Evolutionary conservation across 1,284 basidiomycete genomes (phyloP).

Genomic region (Papiliotrema fonsecae): DNA sequence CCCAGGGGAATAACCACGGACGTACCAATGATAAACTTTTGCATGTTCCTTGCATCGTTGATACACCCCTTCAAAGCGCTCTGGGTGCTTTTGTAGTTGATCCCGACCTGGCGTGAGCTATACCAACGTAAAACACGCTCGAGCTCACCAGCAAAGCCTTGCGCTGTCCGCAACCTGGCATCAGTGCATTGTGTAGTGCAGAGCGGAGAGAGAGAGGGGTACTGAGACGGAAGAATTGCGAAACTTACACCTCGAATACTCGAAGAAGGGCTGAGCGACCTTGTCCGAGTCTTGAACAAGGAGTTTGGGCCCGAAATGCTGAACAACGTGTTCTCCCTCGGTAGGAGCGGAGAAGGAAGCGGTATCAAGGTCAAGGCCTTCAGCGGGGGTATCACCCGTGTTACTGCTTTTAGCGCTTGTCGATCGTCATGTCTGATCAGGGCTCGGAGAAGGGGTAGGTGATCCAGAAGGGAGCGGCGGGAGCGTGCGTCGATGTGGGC

Average conservation of each 20-base stretch:
- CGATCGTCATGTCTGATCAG: no score
- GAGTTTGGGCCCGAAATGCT: neutral
- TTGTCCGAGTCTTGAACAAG: neutral
- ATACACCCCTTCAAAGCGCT: slow-evolving; percentile 62
- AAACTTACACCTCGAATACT: slow-evolving; percentile 70
- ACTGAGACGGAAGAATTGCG: no score
- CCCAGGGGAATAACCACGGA: no score
- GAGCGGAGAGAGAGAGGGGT: no score
- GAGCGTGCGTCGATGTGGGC: no score
- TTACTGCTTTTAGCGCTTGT: no score
- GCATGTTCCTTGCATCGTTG: slow-evolving; percentile 78
- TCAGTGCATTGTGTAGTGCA: neutral
- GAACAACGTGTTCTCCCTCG: slow-evolving; percentile 2
- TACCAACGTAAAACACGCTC: neutral
- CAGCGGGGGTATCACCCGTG: slow-evolving; percentile 1
- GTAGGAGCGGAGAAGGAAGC: neutral
- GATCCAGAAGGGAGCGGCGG: no score
- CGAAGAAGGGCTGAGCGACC: slow-evolving; percentile 55
- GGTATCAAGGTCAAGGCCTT: no score
- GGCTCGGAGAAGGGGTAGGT: no score
- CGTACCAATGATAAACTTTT: slow-evolving; percentile 63
- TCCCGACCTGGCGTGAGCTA: slow-evolving; percentile 32
- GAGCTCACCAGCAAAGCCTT: slow-evolving; percentile 59
- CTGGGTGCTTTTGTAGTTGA: slow-evolving; percentile 42
- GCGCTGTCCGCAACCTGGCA: slow-evolving; percentile 58